phyloP scores from a whole-genome alignment of 2,329 filamentous ascomycete genomes.

The Ceratocystis alfenasii region DNA sequence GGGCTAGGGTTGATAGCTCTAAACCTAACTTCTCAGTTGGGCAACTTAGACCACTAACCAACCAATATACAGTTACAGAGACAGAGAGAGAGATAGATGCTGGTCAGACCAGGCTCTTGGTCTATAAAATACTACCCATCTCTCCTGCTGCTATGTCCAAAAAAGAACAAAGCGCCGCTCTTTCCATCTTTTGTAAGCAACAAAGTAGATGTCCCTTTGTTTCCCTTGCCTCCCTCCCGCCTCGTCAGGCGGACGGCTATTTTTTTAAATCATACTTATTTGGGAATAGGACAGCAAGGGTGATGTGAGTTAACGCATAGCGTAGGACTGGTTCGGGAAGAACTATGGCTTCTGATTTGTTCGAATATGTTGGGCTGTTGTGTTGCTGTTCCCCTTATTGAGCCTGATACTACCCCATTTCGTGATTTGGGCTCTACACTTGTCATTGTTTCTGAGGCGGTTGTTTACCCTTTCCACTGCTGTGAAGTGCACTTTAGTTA shows the following conservation, averaged over 20 bases:
- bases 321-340: neutral
- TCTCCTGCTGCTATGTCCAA: neutral
- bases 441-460: too few relatives aligned
- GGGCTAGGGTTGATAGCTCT: neutral
- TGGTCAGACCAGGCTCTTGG: neutral
- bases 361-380: neutral
- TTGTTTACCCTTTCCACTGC: too few relatives aligned
- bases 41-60: neutral
- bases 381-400: neutral
- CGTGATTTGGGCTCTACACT: too few relatives aligned
- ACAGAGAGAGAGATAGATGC: neutral
- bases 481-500: too few relatives aligned
- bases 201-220: neutral
- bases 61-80: too few relatives aligned
- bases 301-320: neutral
- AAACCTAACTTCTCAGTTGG: neutral
- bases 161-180: neutral
- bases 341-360: neutral
- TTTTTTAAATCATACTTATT: conserved; percentile 19
- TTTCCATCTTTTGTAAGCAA: neutral
- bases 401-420: neutral
- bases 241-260: conserved; percentile 12
- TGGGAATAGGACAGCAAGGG: conserved; percentile 2
- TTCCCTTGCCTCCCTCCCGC: neutral
- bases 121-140: neutral